These are phyloP conservation scores for Volutella citrinella DNA, from an alignment of 2,329 filamentous ascomycete genomes.

Conservation along the genomic window DNA sequence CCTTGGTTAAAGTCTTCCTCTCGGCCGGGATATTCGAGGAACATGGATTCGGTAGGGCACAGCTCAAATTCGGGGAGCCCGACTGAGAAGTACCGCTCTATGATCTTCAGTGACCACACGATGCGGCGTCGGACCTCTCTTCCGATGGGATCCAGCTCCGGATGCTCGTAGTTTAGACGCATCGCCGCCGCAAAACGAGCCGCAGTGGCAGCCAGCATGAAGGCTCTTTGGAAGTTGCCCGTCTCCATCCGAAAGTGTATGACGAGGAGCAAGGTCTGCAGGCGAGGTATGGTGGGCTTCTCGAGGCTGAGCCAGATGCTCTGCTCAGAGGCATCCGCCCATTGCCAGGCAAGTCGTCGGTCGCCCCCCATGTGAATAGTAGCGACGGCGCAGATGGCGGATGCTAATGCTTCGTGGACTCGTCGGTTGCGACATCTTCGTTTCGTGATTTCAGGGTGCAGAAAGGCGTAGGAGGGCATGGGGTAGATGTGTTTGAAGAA, in stretches of 20 bases:
- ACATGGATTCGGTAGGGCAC: constrained; percentile 25
- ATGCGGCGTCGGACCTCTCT: constrained; percentile 27
- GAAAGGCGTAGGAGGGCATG: constrained; percentile 29
- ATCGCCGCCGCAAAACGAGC: constrained; percentile 27
- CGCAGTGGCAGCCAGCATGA: constrained; percentile 29
- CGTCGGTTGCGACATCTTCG: constrained; percentile 46
- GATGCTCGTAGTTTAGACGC: constrained; percentile 27
- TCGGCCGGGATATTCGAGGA: constrained; percentile 25
- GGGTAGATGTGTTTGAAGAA: too few species aligned
- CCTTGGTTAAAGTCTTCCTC: constrained; percentile 26
- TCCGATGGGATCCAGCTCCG: constrained; percentile 17
- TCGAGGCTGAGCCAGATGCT: constrained; percentile 43
- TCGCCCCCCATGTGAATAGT: constrained; percentile 27
- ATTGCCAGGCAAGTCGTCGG: constrained; percentile 32
- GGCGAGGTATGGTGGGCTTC: constrained; percentile 44
- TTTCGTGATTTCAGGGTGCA: constrained; percentile 48
- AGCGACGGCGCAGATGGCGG: constrained; percentile 39
- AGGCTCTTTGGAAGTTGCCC: constrained; percentile 29
- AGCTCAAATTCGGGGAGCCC: constrained; percentile 30
- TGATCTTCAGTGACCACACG: constrained; percentile 27
- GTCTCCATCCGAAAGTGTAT: constrained; percentile 28
- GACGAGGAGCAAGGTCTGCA: constrained; percentile 33
- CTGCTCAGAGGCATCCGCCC: constrained; percentile 43
- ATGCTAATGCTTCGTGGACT: constrained; percentile 40
- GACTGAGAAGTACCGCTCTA: constrained; percentile 27